Conservation (phyloP, 2,329 filamentous ascomycete species). For the Sporothrix luriei region DNA sequence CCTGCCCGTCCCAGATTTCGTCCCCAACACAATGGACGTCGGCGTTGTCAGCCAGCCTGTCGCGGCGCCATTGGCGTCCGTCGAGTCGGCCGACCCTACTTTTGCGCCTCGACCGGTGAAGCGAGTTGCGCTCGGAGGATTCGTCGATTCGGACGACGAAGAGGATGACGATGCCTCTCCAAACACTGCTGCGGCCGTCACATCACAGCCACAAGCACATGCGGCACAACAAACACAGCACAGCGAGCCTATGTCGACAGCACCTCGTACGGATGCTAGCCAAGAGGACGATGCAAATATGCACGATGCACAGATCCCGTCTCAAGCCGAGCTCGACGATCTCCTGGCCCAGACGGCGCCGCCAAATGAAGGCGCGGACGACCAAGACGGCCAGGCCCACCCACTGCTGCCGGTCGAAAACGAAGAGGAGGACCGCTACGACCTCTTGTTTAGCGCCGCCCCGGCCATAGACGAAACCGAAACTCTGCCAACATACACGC, state of each 20-base stretch:
- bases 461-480: not conserved
- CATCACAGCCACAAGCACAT: constrained; percentile 22
- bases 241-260: not conserved
- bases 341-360: not conserved
- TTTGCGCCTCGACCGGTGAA: not conserved
- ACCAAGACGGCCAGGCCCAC: not conserved
- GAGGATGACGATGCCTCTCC: constrained; percentile 20
- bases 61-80: not conserved
- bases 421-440: constrained; percentile 34
- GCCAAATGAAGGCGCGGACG: not conserved
- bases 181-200: not conserved
- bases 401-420: not conserved
- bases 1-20: not conserved
- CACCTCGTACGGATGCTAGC: not conserved
- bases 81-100: not conserved
- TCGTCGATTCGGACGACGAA: constrained; percentile 35
- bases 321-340: not conserved
- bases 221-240: constrained; percentile 2
- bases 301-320: constrained; percentile 22
- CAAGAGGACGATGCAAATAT: constrained; percentile 14
- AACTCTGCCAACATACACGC: not conserved
- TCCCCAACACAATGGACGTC: constrained; percentile 4
- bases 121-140: constrained; percentile 31
- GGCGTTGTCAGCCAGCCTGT: not conserved
- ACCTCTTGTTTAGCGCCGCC: constrained; percentile 32